A percentile compares a stretch with the other conserved stretches of the same genome.
These are phyloP conservation scores for Trifolium dubium DNA, from an alignment of 306 rosid species.

Conservation along the genomic window DNA sequence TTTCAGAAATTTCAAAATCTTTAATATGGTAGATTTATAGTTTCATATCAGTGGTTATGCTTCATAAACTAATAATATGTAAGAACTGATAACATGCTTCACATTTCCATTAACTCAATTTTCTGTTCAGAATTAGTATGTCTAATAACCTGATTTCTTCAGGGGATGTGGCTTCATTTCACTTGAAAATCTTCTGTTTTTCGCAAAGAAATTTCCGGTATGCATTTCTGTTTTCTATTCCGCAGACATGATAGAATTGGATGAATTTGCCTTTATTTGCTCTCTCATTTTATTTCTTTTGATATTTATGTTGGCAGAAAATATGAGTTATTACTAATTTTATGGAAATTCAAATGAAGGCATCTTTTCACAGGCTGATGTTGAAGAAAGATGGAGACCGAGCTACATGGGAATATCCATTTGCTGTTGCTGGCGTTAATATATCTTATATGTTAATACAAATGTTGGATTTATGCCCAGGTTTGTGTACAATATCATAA, in stretches of 20 bases:
- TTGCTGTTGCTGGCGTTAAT: slow-evolving; percentile 95
- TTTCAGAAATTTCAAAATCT: too few relatives aligned
- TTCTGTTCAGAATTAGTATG: slow-evolving; percentile 42
- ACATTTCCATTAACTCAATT: slow-evolving; percentile 18
- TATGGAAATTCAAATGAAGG: slow-evolving; percentile 82
- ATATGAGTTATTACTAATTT: slow-evolving; percentile 63
- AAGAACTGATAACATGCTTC: slow-evolving; percentile 35
- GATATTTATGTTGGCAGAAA: slow-evolving; percentile 31
- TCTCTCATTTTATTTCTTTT: slow-evolving; percentile 45
- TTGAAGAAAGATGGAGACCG: slow-evolving; percentile 79
- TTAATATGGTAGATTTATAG: slow-evolving; percentile 18
- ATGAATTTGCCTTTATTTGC: slow-evolving; percentile 15
- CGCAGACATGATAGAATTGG: slow-evolving; percentile 3
- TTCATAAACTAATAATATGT: not conserved
- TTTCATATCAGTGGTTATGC: slow-evolving; percentile 20
- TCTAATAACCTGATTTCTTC: slow-evolving; percentile 60
- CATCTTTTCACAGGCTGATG: slow-evolving; percentile 87
- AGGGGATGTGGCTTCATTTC: slow-evolving; percentile 94
- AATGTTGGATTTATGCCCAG: slow-evolving; percentile 84
- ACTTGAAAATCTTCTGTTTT: slow-evolving; percentile 89
- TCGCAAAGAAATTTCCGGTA: slow-evolving; percentile 87
- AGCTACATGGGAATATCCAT: slow-evolving; percentile 97
- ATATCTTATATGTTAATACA: slow-evolving; percentile 86
- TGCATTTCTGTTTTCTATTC: slow-evolving; percentile 39
- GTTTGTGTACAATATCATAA: slow-evolving; percentile 44